Base-by-base conservation (phyloP, 805 yeast species). In the Starmerella apis region DNA sequence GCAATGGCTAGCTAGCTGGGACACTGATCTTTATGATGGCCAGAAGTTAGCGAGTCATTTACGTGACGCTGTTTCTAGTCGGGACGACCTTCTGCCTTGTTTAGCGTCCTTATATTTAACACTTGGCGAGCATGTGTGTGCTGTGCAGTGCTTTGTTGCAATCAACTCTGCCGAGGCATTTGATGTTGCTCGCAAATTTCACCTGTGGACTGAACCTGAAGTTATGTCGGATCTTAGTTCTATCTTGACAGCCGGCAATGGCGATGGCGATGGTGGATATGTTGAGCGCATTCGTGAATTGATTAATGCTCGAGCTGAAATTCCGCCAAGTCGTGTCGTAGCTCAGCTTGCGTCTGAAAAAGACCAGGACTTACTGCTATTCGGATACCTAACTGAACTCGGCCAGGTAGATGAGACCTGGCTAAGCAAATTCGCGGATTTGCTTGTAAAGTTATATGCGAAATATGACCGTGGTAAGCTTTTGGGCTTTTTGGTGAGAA, bases 321-420 rank as follows among this genome's bases (percentile, higher is more conserved):
- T 88, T 3, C 55, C 71, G 2, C 83, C 94, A 0, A 57, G 61
- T 1, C 62, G 66, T 2, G 68, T 90, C 0, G 64, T 86, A 0
- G 56, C 69, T 0, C 56, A 75, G 23, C 70, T 86, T 18, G 28
- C n/a, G 1, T 8, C 35, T 1, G 49, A 49, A 2, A 18, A 24
- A 14, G 50, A 45, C n/a, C 44, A 52, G 11, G 56, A 52, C 31
- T 48, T 48, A 37, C 46, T 60, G 13, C 74, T 77, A 44, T 86
- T 77, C 57, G 65, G 84, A 19, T 85, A 83, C 57, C 65, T 92
- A 39, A 81, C 80, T 51, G 68, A 70, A 55, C 66, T 86, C n/a
- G 71, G 73, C 11, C 61, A 64, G 23, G 65, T 69, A 3, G 94
- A 87, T 58, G 77, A 78, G 30, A 70, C 74, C 30, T 61, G 78